Conservation (phyloP, 257 asterid genomes). For the Solanum virginianum region DNA sequence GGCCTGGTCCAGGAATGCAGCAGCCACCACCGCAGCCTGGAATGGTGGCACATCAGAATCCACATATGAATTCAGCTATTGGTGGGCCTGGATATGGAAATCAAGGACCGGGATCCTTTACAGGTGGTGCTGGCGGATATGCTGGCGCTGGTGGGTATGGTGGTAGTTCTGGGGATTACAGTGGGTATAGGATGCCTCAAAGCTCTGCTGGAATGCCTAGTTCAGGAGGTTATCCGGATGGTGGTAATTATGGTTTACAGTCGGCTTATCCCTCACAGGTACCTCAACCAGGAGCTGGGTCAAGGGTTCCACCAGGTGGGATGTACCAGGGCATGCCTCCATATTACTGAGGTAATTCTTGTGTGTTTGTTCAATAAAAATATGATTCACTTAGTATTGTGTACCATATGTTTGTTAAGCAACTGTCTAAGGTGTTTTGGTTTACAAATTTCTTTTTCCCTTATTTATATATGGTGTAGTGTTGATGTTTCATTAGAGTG, state of each 20-base stretch:
- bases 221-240: conserved; percentile 66
- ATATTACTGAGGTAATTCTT: conserved; percentile 63
- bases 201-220: conserved; percentile 48
- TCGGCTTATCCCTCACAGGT: conserved; percentile 44
- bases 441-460: neutral
- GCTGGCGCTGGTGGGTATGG: conserved; percentile 29
- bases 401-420: neutral
- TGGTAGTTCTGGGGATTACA: conserved; percentile 38
- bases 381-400: neutral
- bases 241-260: conserved; percentile 47
- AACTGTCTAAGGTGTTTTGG: neutral
- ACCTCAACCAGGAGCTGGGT: conserved; percentile 50
- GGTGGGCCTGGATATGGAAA: conserved; percentile 47
- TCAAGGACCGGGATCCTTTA: conserved; percentile 14
- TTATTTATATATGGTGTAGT: neutral
- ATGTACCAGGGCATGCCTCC: conserved; percentile 82
- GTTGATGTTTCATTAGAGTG: neutral
- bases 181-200: conserved; percentile 65
- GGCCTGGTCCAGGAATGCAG: conserved; percentile 43
- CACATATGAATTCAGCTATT: conserved; percentile 24
- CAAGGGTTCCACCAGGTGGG: conserved; percentile 57
- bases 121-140: conserved; percentile 27
- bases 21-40: conserved; percentile 59
- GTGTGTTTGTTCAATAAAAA: neutral
- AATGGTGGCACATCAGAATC: conserved; percentile 45